phyloP scores from a whole-genome alignment of 176 grass and related monocot genomes.

The Themeda triandra region DNA sequence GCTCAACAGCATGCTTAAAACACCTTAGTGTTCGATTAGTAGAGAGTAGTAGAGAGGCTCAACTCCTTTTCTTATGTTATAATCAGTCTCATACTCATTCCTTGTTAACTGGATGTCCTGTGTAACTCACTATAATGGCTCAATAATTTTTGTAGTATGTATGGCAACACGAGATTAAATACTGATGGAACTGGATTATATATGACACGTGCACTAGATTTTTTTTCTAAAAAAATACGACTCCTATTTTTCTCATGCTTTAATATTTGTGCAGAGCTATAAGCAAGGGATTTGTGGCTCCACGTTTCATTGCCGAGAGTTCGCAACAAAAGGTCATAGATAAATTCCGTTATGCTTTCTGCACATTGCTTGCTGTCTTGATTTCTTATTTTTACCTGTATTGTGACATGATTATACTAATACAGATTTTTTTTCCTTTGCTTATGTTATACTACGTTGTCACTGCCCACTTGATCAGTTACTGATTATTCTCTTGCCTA shows the following conservation, averaged over 20 bases:
- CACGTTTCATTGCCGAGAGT: slow-evolving; percentile 51
- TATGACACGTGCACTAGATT: neutral
- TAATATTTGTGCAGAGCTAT: slow-evolving; percentile 49
- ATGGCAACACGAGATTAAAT: neutral
- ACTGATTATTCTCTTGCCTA: slow-evolving; percentile 27
- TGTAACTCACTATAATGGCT: neutral
- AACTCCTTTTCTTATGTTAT: neutral
- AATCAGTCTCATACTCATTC: neutral
- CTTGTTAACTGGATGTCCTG: neutral
- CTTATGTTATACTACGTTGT: neutral
- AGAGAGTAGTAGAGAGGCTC: too few relatives aligned
- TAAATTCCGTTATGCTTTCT: neutral
- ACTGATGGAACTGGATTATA: neutral
- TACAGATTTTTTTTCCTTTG: neutral
- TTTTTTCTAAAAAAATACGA: neutral
- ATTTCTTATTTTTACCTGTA: slow-evolving; percentile 6
- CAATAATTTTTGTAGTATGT: neutral
- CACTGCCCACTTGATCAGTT: slow-evolving; percentile 3
- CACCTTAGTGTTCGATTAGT: neutral
- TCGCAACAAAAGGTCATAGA: slow-evolving; percentile 75
- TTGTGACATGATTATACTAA: neutral
- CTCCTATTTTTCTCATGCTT: slow-evolving; percentile 14
- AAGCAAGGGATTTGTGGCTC: slow-evolving; percentile 60
- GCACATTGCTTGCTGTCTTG: neutral
- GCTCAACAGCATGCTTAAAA: neutral